Evolutionary conservation across 257 asterid species (phyloP).

Genomic region (Lycium ferocissimum): DNA sequence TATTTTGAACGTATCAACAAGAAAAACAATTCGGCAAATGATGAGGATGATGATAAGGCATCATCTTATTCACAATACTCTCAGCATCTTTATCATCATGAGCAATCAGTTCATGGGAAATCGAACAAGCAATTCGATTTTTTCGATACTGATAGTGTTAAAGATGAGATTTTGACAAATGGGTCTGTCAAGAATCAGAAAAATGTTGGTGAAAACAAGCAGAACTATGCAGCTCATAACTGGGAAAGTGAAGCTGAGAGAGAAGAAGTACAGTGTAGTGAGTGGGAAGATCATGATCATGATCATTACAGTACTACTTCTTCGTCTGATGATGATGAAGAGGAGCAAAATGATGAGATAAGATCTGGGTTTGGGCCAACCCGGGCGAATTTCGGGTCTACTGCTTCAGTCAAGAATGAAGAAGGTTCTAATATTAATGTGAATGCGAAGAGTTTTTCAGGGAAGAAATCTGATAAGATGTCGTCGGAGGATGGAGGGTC

Average conservation of each 20-base stretch:
- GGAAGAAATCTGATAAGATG: conserved; percentile 61
- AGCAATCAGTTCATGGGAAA: conserved; percentile 19
- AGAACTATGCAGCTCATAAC: conserved; percentile 35
- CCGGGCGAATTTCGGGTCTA: conserved; percentile 53
- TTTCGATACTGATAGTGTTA: conserved; percentile 29
- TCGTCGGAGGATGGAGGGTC: conserved; percentile 57
- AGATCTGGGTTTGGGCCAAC: conserved; percentile 67
- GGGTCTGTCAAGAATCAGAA: conserved; percentile 30
- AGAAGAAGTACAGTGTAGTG: conserved; percentile 96
- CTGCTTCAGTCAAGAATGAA: conserved; percentile 46
- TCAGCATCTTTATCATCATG: conserved; percentile 43
- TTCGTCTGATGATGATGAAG: conserved; percentile 61
- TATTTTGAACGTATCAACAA: conserved; percentile 64
- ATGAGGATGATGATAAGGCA: conserved; percentile 53
- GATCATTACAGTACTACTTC: conserved; percentile 68
- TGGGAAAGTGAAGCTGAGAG: conserved; percentile 64
- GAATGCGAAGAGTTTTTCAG: conserved; percentile 38
- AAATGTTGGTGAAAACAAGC: neutral
- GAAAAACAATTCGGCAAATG: conserved; percentile 42
- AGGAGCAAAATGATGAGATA: conserved; percentile 43
- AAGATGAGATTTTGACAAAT: conserved; percentile 66
- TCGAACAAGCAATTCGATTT: conserved; percentile 48
- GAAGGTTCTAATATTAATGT: conserved; percentile 34
- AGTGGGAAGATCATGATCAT: conserved; percentile 94
- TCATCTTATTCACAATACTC: conserved; percentile 41